phyloP scores from a whole-genome alignment of 768 basidiomycete genomes.

The Phaeotremella fagi region DNA sequence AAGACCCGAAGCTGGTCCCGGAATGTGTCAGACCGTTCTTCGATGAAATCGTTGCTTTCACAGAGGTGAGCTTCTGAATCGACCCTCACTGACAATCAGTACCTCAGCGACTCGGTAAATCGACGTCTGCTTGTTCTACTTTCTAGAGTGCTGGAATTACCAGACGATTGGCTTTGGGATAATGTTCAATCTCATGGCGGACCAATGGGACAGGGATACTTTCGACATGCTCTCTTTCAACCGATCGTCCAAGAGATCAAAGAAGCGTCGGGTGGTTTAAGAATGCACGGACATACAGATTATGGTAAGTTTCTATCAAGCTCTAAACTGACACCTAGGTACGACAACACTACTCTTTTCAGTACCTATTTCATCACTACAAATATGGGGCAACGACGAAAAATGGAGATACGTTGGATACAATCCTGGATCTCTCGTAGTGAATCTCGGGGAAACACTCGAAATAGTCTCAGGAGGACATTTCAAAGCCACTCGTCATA shows the following conservation, averaged over 20 bases:
- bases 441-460: conserved; percentile 28
- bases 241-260: conserved; percentile 5
- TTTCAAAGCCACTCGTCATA: no score
- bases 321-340: conserved; percentile 26
- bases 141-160: conserved; percentile 14
- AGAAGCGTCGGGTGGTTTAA: conserved; percentile 5
- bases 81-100: neutral
- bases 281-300: conserved; percentile 29
- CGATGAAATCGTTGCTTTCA: conserved; percentile 27
- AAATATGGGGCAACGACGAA: conserved; percentile 21
- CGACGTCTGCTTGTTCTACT: conserved; percentile 3
- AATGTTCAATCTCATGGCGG: conserved; percentile 10
- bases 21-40: conserved; percentile 22
- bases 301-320: no score
- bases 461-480: no score
- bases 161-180: conserved; percentile 7
- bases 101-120: neutral
- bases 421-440: conserved; percentile 16
- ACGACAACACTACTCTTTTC: conserved; percentile 15
- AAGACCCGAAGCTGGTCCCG: conserved; percentile 11
- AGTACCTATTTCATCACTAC: conserved; percentile 23
- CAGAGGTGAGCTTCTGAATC: neutral
- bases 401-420: conserved; percentile 24
- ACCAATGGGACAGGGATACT: conserved; percentile 3
- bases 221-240: neutral